Conservation (phyloP, 148 eudicot genomes). For the Bassia scoparia region DNA sequence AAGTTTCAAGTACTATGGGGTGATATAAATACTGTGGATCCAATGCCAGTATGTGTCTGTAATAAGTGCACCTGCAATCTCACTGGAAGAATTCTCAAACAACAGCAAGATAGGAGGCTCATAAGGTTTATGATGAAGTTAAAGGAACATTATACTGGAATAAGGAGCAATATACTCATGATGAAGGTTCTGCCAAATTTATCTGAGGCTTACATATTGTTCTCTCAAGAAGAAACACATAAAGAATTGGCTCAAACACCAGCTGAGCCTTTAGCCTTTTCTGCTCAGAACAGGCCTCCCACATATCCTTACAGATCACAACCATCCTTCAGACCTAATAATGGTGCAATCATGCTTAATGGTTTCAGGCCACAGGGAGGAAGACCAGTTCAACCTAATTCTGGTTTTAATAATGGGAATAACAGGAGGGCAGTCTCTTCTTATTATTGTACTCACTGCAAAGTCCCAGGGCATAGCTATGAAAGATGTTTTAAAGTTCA, state of each 20-base stretch:
- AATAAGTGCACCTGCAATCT: neutral
- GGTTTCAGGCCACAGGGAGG: neutral
- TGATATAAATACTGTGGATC: neutral
- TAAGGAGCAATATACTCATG: neutral
- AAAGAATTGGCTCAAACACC: neutral
- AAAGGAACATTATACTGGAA: neutral
- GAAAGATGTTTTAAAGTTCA: neutral
- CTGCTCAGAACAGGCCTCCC: too few relatives aligned
- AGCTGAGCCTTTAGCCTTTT: neutral
- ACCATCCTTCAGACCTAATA: neutral
- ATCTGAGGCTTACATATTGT: neutral
- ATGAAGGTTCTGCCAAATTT: neutral
- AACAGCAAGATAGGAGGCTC: neutral
- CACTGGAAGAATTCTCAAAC: neutral
- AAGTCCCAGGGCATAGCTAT: neutral
- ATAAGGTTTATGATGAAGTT: neutral
- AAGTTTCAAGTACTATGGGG: too few relatives aligned
- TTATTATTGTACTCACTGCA: neutral
- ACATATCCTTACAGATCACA: neutral
- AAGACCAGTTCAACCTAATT: neutral
- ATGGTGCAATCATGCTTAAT: too few relatives aligned
- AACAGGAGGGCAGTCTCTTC: neutral
- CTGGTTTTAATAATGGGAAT: too few relatives aligned
- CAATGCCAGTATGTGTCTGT: too few relatives aligned
- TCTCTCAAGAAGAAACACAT: neutral